Conservation (phyloP, 2,329 filamentous ascomycete species). For the Trichocomaceae sp. region DNA sequence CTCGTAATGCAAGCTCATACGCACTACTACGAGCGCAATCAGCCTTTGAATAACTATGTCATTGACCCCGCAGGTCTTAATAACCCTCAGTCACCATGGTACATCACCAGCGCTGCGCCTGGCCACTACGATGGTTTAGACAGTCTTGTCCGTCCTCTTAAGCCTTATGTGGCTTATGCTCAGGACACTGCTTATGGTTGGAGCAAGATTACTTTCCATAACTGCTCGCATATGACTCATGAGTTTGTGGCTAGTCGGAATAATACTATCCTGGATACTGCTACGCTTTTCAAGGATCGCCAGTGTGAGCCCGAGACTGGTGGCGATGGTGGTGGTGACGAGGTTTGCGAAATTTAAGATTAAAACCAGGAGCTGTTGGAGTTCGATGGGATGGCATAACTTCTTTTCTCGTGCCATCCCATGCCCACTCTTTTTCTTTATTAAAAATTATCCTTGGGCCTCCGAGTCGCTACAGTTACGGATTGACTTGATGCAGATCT, state of each 20-base stretch:
- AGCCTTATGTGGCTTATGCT: constrained; percentile 24
- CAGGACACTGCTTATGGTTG: constrained; percentile 33
- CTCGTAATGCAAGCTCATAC: constrained; percentile 50
- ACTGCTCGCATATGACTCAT: constrained; percentile 35
- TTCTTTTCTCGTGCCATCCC: no score
- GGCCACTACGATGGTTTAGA: constrained; percentile 29
- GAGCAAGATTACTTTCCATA: constrained; percentile 36
- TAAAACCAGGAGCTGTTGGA: neutral
- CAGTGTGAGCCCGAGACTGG: neutral
- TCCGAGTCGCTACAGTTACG: neutral
- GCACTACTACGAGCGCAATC: constrained; percentile 48
- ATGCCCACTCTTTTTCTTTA: no score
- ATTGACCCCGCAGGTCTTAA: constrained; percentile 17
- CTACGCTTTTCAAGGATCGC: constrained; percentile 10
- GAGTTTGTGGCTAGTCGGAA: constrained; percentile 27
- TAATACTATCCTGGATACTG: constrained; percentile 9
- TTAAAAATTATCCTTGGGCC: neutral
- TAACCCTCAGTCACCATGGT: constrained; percentile 22
- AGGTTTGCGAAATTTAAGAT: neutral
- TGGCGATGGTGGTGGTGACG: neutral
- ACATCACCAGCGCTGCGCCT: constrained; percentile 24
- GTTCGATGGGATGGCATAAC: neutral
- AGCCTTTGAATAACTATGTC: constrained; percentile 23
- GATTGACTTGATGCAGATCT: neutral
- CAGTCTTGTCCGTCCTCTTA: constrained; percentile 21